Evolutionary conservation across 331 rosid genomes (phyloP).

Genomic region (Erythrophleum ivorense): DNA sequence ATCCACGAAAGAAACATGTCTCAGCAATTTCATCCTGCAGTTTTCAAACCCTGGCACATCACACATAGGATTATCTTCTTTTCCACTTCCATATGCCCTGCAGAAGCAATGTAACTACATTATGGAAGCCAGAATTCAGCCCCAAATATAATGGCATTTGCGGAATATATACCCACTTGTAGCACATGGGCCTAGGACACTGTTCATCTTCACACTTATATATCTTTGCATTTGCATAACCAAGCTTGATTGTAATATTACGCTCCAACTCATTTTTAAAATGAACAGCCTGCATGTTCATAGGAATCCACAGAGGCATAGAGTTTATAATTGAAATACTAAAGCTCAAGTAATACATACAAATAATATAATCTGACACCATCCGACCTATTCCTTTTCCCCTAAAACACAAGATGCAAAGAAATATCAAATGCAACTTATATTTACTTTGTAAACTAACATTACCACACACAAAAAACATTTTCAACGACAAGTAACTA

Average conservation of each 20-base stretch:
- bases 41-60: slow-evolving; percentile 70
- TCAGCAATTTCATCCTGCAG: slow-evolving; percentile 65
- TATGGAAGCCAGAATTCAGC: slow-evolving; percentile 18
- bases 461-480: neutral
- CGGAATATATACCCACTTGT: slow-evolving; percentile 55
- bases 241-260: slow-evolving; percentile 62
- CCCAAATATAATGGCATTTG: slow-evolving; percentile 12
- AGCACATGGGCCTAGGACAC: slow-evolving; percentile 65
- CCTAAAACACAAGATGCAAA: neutral
- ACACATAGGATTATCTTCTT: slow-evolving; percentile 69
- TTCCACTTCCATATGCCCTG: slow-evolving; percentile 81
- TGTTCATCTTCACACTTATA: slow-evolving; percentile 69
- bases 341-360: neutral
- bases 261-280: slow-evolving; percentile 72
- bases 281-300: slow-evolving; percentile 63
- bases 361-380: neutral
- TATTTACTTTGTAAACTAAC: slow-evolving; percentile 12
- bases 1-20: slow-evolving; percentile 78
- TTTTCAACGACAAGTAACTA: neutral
- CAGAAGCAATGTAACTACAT: neutral
- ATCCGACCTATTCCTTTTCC: neutral
- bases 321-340: slow-evolving; percentile 4
- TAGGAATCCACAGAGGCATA: neutral
- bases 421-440: neutral
- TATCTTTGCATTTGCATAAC: slow-evolving; percentile 75